Evolutionary conservation across 768 basidiomycete species (phyloP), one percentile per base, ranked within the genome.

Genomic region (Hysterangium stoloniferum): DNA sequence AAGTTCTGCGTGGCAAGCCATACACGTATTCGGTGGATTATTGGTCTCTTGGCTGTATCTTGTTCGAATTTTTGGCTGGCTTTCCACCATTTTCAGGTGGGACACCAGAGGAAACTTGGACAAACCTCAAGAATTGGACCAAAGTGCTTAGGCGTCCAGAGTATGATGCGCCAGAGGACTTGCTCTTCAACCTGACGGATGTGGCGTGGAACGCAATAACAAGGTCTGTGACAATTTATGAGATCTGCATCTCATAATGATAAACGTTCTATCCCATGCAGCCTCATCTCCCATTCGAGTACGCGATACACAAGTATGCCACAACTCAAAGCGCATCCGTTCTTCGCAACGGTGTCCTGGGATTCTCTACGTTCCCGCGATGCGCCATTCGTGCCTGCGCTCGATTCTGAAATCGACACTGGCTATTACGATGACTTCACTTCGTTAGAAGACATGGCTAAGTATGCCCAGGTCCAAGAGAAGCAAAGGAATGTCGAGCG

Each of bases 81-180:
- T 99, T 96, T 69, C 96, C 96, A 11, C 96, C 96, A 1, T 99
- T 99, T 71, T 96, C 90, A 41, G 96, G 96, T 15, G 80, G 85
- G 34, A 92, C 86, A 0, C 87, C 93, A 0, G 93, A 99, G 57
- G 96, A 99, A 67, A 99, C 96, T 0, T 99, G 96, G 96, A 91
- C 91, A 13, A 98, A 98, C 67, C 70, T 99, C 55, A 97, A 97
- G 68, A 97, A 97, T 64, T 99, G 96, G 96, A 80, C 84, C 15
- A 86, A 86, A 55, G 91, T 92, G 1, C 74, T 99, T 4, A 74
- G 85, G n/a, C 67, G 96, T 52, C 96, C 96, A 2, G 85, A 93
- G 58, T 99, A 98, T 59, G 94, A 97, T 63, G 84, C 86, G 57
- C 87, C 90, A 2, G 94, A 98, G 63, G 96, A 99, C 65, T 73